Evolutionary conservation across 2,329 filamentous ascomycete genomes (phyloP), one percentile per base, ranked within the genome.

Genomic region (Orbilia javanica): DNA sequence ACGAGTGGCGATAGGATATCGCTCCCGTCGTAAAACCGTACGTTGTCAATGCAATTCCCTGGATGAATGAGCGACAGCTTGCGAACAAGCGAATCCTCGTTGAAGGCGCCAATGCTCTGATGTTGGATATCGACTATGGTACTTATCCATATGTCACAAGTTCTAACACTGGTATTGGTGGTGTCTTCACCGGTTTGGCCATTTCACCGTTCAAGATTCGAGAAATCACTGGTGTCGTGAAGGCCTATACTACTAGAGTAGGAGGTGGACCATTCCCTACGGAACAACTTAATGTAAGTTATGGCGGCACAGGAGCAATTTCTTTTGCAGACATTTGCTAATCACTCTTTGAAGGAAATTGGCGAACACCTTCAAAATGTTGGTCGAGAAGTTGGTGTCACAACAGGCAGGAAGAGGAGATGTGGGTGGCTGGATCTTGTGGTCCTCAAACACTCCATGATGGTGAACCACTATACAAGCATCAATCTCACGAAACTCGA

Each of bases 81-180:
- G 85, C 85, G 69, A 87, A 89, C 42, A 86, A 85, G 42, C 87
- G 88, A 68, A 90, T 93, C 79, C 86, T 93, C 1, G 86, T 93
- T 10, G 91, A 93, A 84, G 91, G 90, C 66, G 90, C 90, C 42
- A 89, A 91, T 81, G 88, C 88, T 2, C 85, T 91, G 64, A 90
- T 92, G 89, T 85, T 92, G 67, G 90, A 92, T 82, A 86, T 92
- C 73, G 88, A 88, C 82, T 88, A 88, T 81, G 87, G 87, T 73
- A 89, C 88, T 52, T 91, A 90, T 81, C 89, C 89, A 36, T 88
- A 85, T 80, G 88, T 90, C 48, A 89, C 88, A 63, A 89, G 87
- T 50, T 89, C 88, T 72, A 90, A 86, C 83, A 90, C 88, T 27
- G 87, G 87, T 34, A 85, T 89, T 48, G 88, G 88, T 57, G 90